Base-by-base conservation (phyloP, 2,329 filamentous ascomycete genomes). In the Aspergillus sp. region DNA sequence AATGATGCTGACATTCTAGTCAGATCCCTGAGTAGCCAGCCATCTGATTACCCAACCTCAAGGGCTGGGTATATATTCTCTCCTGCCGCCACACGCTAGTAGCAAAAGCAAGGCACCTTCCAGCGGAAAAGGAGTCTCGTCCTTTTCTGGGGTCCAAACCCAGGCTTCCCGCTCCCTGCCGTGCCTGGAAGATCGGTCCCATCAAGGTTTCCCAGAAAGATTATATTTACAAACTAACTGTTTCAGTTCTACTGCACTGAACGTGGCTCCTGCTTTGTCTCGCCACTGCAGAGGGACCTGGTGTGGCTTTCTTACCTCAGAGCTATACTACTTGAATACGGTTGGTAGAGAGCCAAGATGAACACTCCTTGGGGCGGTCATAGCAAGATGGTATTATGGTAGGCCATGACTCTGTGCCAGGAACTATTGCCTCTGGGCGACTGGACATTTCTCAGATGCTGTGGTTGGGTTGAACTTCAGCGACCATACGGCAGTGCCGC, bases 161-260 rank as follows among this genome's bases (percentile, higher is more conserved):
- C 30, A n/a, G 30, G 15, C 47, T 30, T 50, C 47, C 47, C 47
- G 47, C 47, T 50, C 47, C 47, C 47, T 50, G 47, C 47, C 47
- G 47, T 50, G 47, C 47, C 45, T 28, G 28, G 47, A 50, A 32
- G 47, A 50, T 50, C 47, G 17, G 41, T 45, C 21, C 19, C 41
- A 13, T 45, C 41, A 45, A 45, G 41, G 19, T 45, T 45, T 13
- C 4, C 41, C 7, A 45, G 41, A 21, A 23, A 7, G 21, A 45
- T 4, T 21, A 13, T 36, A 45, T 21, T 23, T 21, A 45, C 19
- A 23, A 12, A 21, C 19, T 6, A 45, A 45, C 9, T 45, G 41
- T 45, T 45, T 23, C 41, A 23, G 19, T 45, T 12, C 12, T 6
- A 6, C 41, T 43, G 12, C 41, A 21, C 7, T 9, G 12, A 45